phyloP scores from a whole-genome alignment of 371 early-diverging fungal species.

The Syncephalastrum sp. region DNA sequence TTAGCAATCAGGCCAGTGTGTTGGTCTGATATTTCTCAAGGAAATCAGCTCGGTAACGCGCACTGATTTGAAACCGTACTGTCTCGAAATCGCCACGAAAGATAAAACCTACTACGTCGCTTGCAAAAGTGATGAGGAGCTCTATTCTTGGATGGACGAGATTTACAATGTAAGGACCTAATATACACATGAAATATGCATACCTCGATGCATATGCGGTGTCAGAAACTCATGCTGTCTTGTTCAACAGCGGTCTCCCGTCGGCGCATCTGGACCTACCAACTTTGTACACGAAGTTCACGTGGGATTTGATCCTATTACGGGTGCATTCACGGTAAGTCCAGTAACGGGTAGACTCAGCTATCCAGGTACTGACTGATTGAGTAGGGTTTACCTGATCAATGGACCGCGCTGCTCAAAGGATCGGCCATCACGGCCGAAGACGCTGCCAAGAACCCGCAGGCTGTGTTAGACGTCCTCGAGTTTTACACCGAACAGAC shows the following conservation, averaged over 20 bases:
- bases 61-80: slow-evolving; percentile 82
- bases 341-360: background rate
- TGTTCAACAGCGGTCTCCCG: slow-evolving; percentile 66
- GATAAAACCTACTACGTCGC: slow-evolving; percentile 84
- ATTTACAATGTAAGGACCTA: slow-evolving; percentile 71
- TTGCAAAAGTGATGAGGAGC: slow-evolving; percentile 90
- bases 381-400: slow-evolving; percentile 83
- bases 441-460: slow-evolving; percentile 94
- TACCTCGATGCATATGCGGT: background rate
- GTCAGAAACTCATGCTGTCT: slow-evolving; percentile 5
- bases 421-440: slow-evolving; percentile 92
- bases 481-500: slow-evolving; percentile 93
- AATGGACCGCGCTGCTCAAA: slow-evolving; percentile 90
- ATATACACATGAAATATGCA: background rate
- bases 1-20: slow-evolving; percentile 33
- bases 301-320: slow-evolving; percentile 92
- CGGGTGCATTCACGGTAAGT: slow-evolving; percentile 86
- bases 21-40: slow-evolving; percentile 83
- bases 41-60: slow-evolving; percentile 83
- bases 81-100: slow-evolving; percentile 87
- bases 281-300: slow-evolving; percentile 94
- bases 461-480: slow-evolving; percentile 95
- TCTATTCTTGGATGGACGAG: slow-evolving; percentile 96
- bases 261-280: slow-evolving; percentile 88
- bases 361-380: background rate